These are phyloP conservation scores for Trichoderma sp. DNA, from an alignment of 2,329 filamentous ascomycete species.

Conservation along the genomic window DNA sequence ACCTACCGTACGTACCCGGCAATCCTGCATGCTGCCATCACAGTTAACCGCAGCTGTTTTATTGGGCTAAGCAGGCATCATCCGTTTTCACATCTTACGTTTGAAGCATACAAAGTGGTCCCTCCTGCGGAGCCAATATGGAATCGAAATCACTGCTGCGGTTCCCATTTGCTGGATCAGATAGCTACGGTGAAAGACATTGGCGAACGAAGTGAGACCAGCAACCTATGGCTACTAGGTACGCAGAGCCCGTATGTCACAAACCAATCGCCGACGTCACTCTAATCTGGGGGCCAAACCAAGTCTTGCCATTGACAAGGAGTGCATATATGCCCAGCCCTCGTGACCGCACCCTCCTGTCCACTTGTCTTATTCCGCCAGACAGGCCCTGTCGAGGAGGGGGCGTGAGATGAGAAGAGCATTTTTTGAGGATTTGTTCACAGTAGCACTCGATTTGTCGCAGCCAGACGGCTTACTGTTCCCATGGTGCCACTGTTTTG, in stretches of 20 bases:
- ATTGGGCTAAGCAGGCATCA: background rate
- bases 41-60: background rate
- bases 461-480: background rate
- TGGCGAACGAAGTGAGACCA: background rate
- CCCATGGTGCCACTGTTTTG: background rate
- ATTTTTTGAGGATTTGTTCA: background rate
- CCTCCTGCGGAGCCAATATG: background rate
- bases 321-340: constrained; percentile 4
- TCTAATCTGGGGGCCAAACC: background rate
- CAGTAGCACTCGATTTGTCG: background rate
- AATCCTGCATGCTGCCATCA: background rate
- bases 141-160: background rate
- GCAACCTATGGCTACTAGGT: background rate
- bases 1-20: background rate
- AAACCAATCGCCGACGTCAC: background rate
- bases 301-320: constrained; percentile 3
- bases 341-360: constrained; percentile 3
- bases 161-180: background rate
- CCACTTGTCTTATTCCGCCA: background rate
- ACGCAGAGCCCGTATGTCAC: background rate
- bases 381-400: background rate
- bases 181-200: background rate
- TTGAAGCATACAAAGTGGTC: background rate
- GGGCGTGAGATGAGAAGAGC: background rate
- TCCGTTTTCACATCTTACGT: background rate